These are phyloP conservation scores for Rhynchosporium agropyri DNA, from an alignment of 2,329 filamentous ascomycete genomes.

Conservation along the genomic window DNA sequence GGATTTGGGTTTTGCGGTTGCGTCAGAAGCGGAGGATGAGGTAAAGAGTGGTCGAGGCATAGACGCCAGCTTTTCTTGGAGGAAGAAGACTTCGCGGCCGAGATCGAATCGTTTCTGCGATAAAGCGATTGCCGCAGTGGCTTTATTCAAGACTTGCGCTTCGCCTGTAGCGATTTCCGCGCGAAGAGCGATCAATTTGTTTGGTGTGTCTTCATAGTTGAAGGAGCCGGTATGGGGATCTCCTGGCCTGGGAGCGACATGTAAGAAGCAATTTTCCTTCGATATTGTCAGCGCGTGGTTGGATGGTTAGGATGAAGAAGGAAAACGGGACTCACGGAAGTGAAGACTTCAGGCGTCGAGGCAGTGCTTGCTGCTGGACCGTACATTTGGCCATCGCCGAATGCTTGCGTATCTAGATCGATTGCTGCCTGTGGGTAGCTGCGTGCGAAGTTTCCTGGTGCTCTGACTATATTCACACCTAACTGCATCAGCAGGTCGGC, in stretches of 20 bases:
- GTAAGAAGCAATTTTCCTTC: constrained; percentile 18
- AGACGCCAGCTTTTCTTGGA: not conserved
- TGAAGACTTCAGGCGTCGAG: constrained; percentile 23
- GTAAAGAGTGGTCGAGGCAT: not conserved
- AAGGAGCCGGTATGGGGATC: not conserved
- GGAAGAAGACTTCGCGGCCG: constrained; percentile 18
- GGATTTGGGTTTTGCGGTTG: not conserved
- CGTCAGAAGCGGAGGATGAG: not conserved
- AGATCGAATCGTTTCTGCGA: constrained; percentile 8
- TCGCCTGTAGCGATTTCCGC: not conserved
- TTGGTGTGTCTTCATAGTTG: constrained; percentile 2
- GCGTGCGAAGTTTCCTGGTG: constrained; percentile 21
- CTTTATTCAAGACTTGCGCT: not conserved
- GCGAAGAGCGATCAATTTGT: not conserved
- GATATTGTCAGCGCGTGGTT: not conserved
- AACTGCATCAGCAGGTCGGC: not conserved
- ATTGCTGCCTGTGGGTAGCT: constrained; percentile 20
- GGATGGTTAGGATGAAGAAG: not conserved
- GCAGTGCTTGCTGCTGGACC: not conserved
- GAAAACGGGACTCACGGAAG: constrained; percentile 11
- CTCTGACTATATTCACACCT: constrained; percentile 28
- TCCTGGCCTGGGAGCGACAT: constrained; percentile 9
- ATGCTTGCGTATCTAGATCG: constrained; percentile 25
- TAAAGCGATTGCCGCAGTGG: not conserved
- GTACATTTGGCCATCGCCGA: not conserved